These are phyloP conservation scores for Kwoniella dejecticola DNA, from an alignment of 768 basidiomycete species.

Conservation along the genomic window DNA sequence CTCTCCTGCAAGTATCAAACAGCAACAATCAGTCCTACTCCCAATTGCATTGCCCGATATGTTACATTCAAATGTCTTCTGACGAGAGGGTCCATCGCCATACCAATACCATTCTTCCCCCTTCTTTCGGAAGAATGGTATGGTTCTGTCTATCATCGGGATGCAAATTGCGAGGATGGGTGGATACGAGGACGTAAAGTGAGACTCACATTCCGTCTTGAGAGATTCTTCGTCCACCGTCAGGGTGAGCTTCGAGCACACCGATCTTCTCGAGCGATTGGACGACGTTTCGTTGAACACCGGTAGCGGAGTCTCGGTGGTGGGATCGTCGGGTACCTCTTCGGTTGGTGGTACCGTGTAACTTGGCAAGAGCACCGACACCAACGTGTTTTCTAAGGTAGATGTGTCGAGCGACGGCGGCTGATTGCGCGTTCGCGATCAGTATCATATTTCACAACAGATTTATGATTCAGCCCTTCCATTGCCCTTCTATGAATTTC, in stretches of 20 bases:
- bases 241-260: slow-evolving; percentile 87
- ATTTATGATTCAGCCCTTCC: too few relatives aligned
- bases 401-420: slow-evolving; percentile 96
- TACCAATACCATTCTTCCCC: too few relatives aligned
- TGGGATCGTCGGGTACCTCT: slow-evolving; percentile 96
- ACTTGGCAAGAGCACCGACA: slow-evolving; percentile 77
- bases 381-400: slow-evolving; percentile 98
- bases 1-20: slow-evolving; percentile 18
- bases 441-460: neutral
- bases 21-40: neutral
- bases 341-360: slow-evolving; percentile 93
- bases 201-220: slow-evolving; percentile 78
- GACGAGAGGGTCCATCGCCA: too few relatives aligned
- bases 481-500: too few relatives aligned
- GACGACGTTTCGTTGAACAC: slow-evolving; percentile 91
- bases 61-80: too few relatives aligned
- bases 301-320: slow-evolving; percentile 80
- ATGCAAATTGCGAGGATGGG: neutral
- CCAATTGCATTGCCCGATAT: neutral
- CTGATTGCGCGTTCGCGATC: slow-evolving; percentile 57
- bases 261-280: slow-evolving; percentile 99
- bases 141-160: too few relatives aligned
- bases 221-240: slow-evolving; percentile 92
- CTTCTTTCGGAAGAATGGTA: too few relatives aligned
- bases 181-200: neutral